Percentiles rank a stretch among this genome's conserved stretches.
Evolutionary conservation across 805 yeast species (phyloP).

Genomic region (Ogataea nonfermentans): DNA sequence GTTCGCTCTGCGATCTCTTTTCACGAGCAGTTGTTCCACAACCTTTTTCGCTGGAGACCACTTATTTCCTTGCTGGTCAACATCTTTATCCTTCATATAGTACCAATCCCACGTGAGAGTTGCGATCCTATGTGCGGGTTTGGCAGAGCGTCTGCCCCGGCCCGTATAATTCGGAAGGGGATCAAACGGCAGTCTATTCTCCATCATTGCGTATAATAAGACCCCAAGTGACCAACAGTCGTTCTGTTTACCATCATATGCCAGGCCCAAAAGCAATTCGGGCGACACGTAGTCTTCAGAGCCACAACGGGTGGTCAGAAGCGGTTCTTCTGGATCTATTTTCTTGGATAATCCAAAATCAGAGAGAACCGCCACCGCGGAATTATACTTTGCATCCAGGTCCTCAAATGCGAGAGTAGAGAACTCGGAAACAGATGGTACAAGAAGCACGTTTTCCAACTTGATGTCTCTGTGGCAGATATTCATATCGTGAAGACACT

Average conservation of each 20-base stretch:
- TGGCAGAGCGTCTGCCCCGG: conserved; percentile 46
- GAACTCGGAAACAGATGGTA: conserved; percentile 36
- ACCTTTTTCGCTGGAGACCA: conserved; percentile 49
- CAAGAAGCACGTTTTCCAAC: conserved; percentile 72
- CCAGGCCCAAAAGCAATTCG: conserved; percentile 83
- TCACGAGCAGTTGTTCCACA: conserved; percentile 49
- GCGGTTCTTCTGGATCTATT: conserved; percentile 56
- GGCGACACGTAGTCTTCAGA: conserved; percentile 97
- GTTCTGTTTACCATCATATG: conserved; percentile 86
- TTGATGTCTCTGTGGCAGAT: conserved; percentile 92
- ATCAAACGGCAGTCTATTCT: conserved; percentile 89
- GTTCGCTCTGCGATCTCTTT: conserved; percentile 44
- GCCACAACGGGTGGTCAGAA: conserved; percentile 87
- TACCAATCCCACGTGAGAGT: conserved; percentile 91
- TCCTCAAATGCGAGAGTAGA: conserved; percentile 2
- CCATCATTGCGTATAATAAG: conserved; percentile 77
- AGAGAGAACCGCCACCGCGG: conserved; percentile 54
- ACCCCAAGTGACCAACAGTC: conserved; percentile 98
- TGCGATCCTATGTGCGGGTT: conserved; percentile 86
- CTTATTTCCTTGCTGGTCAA: conserved; percentile 22
- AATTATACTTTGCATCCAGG: not conserved
- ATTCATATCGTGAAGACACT: conserved; percentile 62
- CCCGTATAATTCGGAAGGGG: conserved; percentile 59
- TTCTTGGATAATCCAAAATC: conserved; percentile 88
- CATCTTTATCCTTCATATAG: conserved; percentile 38